Percentiles rank a stretch among this genome's conserved stretches.
These are phyloP conservation scores for Wallacemonas sp. DNA, from an alignment of 208 protist species.

Conservation along the genomic window DNA sequence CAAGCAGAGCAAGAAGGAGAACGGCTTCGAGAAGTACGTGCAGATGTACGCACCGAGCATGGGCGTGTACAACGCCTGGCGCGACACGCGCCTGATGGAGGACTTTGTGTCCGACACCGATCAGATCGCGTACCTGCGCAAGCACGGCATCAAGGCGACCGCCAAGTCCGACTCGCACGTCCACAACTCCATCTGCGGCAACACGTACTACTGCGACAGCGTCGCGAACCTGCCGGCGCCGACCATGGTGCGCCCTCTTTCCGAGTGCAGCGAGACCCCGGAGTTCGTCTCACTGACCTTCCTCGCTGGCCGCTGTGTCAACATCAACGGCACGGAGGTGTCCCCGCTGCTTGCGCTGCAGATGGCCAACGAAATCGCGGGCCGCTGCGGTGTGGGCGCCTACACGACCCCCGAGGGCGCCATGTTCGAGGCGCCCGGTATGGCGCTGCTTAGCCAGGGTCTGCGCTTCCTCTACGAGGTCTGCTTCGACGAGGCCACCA, in stretches of 20 bases:
- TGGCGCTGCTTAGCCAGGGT: slow-evolving; percentile 75
- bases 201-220: slow-evolving; percentile 78
- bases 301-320: slow-evolving; percentile 65
- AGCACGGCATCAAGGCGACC: slow-evolving; percentile 74
- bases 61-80: slow-evolving; percentile 92
- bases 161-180: slow-evolving; percentile 46
- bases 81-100: slow-evolving; percentile 80
- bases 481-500: slow-evolving; percentile 72
- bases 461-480: slow-evolving; percentile 88
- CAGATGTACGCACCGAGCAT: slow-evolving; percentile 81
- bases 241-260: slow-evolving; percentile 55
- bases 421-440: slow-evolving; percentile 92
- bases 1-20: slow-evolving; percentile 81
- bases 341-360: slow-evolving; percentile 81
- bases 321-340: slow-evolving; percentile 83
- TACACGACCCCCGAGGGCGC: slow-evolving; percentile 75
- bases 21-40: slow-evolving; percentile 90
- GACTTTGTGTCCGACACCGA: slow-evolving; percentile 75
- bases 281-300: slow-evolving; percentile 89
- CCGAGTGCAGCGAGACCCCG: slow-evolving; percentile 61
- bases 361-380: slow-evolving; percentile 88
- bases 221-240: slow-evolving; percentile 52
- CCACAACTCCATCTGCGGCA: slow-evolving; percentile 88
- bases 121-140: slow-evolving; percentile 76
- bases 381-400: slow-evolving; percentile 86